Conservation (phyloP, 495 filamentous ascomycete genomes). For the Tirmania nivea region DNA sequence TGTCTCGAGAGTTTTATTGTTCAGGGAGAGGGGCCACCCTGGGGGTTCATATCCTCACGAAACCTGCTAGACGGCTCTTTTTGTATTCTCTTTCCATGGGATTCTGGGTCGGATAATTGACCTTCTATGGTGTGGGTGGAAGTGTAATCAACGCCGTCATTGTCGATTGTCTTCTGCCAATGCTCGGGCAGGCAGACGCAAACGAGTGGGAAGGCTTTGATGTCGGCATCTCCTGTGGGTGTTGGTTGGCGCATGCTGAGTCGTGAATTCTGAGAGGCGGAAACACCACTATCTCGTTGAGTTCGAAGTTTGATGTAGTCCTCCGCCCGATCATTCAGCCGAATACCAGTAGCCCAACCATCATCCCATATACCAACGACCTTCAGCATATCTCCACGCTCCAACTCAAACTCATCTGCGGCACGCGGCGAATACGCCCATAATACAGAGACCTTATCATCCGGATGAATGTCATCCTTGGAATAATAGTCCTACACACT, state of each 20-base stretch:
- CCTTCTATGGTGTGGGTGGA: constrained; percentile 1
- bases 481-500: constrained; percentile 64
- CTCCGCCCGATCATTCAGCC: constrained; percentile 63
- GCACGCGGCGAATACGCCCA: constrained; percentile 96
- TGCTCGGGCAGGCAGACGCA: constrained; percentile 94
- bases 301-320: constrained; percentile 57
- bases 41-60: constrained; percentile 15
- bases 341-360: constrained; percentile 84
- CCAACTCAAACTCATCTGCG: constrained; percentile 78
- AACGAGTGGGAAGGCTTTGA: constrained; percentile 95
- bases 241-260: constrained; percentile 25
- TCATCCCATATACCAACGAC: constrained; percentile 99
- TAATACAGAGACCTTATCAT: constrained; percentile 70
- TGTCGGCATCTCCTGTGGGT: constrained; percentile 53
- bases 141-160: constrained; percentile 26
- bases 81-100: constrained; percentile 13
- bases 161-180: constrained; percentile 94
- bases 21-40: constrained; percentile 1
- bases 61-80: constrained; percentile 13
- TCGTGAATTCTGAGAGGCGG: constrained; percentile 41
- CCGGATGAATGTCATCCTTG: constrained; percentile 80
- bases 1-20: background rate
- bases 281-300: constrained; percentile 85
- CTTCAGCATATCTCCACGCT: constrained; percentile 95
- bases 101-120: constrained; percentile 5